Base-by-base conservation (phyloP, 345 rosid genomes). In the Populus ilicifolia region DNA sequence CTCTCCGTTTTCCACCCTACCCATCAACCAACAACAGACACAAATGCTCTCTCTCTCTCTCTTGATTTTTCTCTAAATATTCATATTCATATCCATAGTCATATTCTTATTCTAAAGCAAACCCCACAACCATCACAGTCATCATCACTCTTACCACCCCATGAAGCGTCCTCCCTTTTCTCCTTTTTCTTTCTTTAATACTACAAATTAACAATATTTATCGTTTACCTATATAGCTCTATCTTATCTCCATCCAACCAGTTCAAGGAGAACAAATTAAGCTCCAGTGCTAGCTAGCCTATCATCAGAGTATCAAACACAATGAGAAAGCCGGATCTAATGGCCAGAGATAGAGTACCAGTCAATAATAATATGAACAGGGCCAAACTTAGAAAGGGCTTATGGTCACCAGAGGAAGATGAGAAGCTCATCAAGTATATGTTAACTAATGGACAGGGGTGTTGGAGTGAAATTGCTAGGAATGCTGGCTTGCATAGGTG, bases 321-420 rank as follows among this genome's bases (percentile, higher is more conserved):
- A 54, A 79, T 73, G 83, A 71, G 83, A 35, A 80, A 80, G 79
- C 75, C 79, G 16, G 79, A 75, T 27, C 33, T 61, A 35, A 35
- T 63, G 77, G 78, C 71, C 25, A 79, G 69, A 39, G 88, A 84
- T 69, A 83, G 69, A 76, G 65, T 6, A 4, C 73, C 27, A 63
- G 83, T 33, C 56, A 75, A 66, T 39, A 75, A 35, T n/a, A 77
- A 23, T 66, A 81, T 33, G 67, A 86, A 67, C 75, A 80, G 70
- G 71, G 74, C 77, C 0, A 92, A 88, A 88, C 80, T 90, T 25
- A 82, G 93, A 75, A 92, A 92, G 67, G 97, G 97, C 2, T 84
- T 92, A 78, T 92, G 97, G 97, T 90, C 97, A 1, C 97, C 97
- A 8, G 97, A 92, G 64, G 97, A 92, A 83, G 97, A 92, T 30